phyloP scores from a whole-genome alignment of 225 moss, liverwort and hornwort genomes.

The Marchantia polymorpha region DNA sequence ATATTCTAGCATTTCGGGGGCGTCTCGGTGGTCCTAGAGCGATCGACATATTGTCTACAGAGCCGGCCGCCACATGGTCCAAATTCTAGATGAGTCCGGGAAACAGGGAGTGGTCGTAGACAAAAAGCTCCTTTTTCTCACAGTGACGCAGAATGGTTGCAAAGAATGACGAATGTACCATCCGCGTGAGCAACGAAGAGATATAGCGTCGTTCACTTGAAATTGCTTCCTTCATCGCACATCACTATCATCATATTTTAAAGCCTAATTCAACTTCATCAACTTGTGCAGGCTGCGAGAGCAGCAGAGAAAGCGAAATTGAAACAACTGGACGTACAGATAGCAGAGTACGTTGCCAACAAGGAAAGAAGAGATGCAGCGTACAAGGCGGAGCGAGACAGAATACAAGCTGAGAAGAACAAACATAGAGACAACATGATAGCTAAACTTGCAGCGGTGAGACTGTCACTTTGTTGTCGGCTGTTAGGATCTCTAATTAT shows the following conservation, averaged over 20 bases:
- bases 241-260: background rate
- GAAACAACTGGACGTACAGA: constrained; percentile 36
- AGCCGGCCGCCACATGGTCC: no score
- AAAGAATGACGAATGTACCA: no score
- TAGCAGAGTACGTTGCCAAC: constrained; percentile 33
- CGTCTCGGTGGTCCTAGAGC: background rate
- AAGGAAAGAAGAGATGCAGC: constrained; percentile 35
- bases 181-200: no score
- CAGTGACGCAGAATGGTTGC: no score
- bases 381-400: constrained; percentile 28
- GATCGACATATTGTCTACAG: background rate
- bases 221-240: no score
- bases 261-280: no score
- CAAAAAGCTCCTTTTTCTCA: no score
- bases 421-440: constrained; percentile 29
- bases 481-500: no score
- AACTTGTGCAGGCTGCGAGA: constrained; percentile 27
- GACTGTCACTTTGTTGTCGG: no score
- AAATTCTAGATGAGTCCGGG: no score
- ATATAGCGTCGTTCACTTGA: no score
- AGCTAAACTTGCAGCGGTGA: constrained; percentile 34
- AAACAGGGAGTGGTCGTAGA: no score
- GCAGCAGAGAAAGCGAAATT: constrained; percentile 36
- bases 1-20: background rate
- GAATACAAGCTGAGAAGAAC: constrained; percentile 35